phyloP scores from a whole-genome alignment of 2,329 filamentous ascomycete genomes.

The Fusarium nisikadoi region DNA sequence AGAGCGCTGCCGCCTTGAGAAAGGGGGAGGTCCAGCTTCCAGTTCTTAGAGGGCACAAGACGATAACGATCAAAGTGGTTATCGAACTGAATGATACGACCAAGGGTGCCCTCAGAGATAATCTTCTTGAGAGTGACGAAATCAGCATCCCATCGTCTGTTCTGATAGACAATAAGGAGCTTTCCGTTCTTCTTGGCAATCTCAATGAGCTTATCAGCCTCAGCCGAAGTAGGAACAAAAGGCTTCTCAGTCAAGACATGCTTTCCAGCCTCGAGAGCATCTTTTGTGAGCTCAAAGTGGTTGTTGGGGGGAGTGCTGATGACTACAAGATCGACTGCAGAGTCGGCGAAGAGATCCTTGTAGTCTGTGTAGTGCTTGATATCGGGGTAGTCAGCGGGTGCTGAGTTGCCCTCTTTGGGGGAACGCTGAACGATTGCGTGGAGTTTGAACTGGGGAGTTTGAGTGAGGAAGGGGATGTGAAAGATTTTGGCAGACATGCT shows the following conservation, averaged over 20 bases:
- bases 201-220: conserved; percentile 71
- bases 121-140: conserved; percentile 76
- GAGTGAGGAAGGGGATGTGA: conserved; percentile 81
- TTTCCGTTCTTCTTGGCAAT: conserved; percentile 63
- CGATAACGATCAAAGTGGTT: conserved; percentile 84
- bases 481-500: conserved; percentile 79
- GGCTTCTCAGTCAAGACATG: conserved; percentile 87
- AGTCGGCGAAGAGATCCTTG: conserved; percentile 72
- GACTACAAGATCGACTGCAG: conserved; percentile 74
- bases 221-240: conserved; percentile 76
- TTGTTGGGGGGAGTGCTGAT: conserved; percentile 77
- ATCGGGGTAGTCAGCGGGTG: conserved; percentile 73
- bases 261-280: conserved; percentile 75
- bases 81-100: conserved; percentile 80
- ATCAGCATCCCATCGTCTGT: conserved; percentile 81
- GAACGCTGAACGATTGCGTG: conserved; percentile 81
- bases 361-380: conserved; percentile 72
- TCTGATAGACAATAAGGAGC: conserved; percentile 77
- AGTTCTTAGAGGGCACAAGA: conserved; percentile 66
- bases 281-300: conserved; percentile 73
- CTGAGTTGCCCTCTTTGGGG: conserved; percentile 72
- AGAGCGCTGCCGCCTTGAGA: conserved; percentile 72
- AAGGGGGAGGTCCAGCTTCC: conserved; percentile 73
- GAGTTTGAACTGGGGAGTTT: conserved; percentile 72
- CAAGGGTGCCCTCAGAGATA: conserved; percentile 67